Evolutionary conservation across 2,329 filamentous ascomycete genomes (phyloP), one percentile per base, ranked within the genome.

Genomic region (Trichoderma afroharzianum): DNA sequence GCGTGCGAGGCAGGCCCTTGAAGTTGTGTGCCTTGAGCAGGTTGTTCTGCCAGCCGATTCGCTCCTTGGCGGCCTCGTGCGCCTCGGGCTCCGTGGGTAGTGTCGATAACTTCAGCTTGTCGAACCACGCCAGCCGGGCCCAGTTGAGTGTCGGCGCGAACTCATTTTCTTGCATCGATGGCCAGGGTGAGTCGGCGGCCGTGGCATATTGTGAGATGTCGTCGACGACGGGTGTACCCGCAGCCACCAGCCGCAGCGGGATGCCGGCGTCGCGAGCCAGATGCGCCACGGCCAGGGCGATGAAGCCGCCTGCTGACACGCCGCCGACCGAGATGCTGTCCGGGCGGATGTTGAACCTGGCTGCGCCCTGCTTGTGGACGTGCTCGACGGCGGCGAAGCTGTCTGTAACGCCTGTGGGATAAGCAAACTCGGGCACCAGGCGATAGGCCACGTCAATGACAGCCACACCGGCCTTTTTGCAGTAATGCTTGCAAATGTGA

Each of bases 381-480:
- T 83, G 81, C 71, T 81, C 77, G 39, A 87, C 74, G 2, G 82
- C 83, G 7, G 81, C 82, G 76, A 84, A 87, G 63, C 82, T 82
- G 77, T 88, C 86, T n/a, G 84, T 81, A 21, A 85, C 80, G 33
- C 79, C 80, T 15, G 81, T 81, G n/a, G 86, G 86, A 71, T 85
- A 87, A 6, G 82, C 77, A 73, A 82, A 76, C 75, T 87, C 85
- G 9, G 86, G 86, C 0, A 86, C 83, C 1, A 87, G 81, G 5
- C 86, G 82, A 74, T 88, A 88, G n/a, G 77, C 85, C 12, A 87
- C 83, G 74, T 86, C 84, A 68, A 88, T 80, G 32, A 87, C 84
- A 15, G 80, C 81, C 32, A 85, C 84, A 30, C 79, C 78, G 26
- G 82, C 82, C 59, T 81, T 78, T 32, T 79, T 78, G 76, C 82